Evolutionary conservation across 495 filamentous ascomycete species (phyloP).

Genomic region (Cryomyces minteri): DNA sequence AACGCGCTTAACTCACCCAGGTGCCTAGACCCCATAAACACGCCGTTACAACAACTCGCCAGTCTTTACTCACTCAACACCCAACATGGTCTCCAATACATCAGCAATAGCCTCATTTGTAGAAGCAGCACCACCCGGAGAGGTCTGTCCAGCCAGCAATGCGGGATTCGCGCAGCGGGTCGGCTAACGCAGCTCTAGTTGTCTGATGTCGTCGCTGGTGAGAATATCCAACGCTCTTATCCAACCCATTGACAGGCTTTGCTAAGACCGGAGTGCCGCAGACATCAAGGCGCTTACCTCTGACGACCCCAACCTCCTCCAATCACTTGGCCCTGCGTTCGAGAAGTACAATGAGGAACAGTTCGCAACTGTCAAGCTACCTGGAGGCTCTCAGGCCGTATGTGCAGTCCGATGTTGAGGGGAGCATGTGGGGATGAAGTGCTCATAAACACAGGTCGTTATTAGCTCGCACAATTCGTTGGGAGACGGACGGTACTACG

Average conservation of each 20-base stretch:
- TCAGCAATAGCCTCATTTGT: slow-evolving; percentile 52
- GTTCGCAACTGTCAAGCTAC: slow-evolving; percentile 71
- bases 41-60: not conserved
- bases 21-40: not conserved
- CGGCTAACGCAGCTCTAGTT: slow-evolving; percentile 33
- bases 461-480: slow-evolving; percentile 72
- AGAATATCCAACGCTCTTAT: slow-evolving; percentile 1
- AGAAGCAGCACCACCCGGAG: slow-evolving; percentile 87
- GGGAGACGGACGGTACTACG: slow-evolving; percentile 67
- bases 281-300: slow-evolving; percentile 76
- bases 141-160: slow-evolving; percentile 39
- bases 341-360: slow-evolving; percentile 94
- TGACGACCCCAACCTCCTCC: slow-evolving; percentile 46
- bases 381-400: slow-evolving; percentile 61
- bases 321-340: slow-evolving; percentile 64
- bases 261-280: slow-evolving; percentile 16
- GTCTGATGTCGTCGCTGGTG: slow-evolving; percentile 80
- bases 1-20: not conserved
- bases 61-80: not conserved
- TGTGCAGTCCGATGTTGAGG: slow-evolving; percentile 1
- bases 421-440: not conserved
- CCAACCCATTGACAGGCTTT: not conserved
- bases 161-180: slow-evolving; percentile 8
- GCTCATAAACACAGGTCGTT: slow-evolving; percentile 39
- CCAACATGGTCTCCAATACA: slow-evolving; percentile 13